phyloP scores from a whole-genome alignment of 2,329 filamentous ascomycete genomes.

The Bretziella fagacearum region DNA sequence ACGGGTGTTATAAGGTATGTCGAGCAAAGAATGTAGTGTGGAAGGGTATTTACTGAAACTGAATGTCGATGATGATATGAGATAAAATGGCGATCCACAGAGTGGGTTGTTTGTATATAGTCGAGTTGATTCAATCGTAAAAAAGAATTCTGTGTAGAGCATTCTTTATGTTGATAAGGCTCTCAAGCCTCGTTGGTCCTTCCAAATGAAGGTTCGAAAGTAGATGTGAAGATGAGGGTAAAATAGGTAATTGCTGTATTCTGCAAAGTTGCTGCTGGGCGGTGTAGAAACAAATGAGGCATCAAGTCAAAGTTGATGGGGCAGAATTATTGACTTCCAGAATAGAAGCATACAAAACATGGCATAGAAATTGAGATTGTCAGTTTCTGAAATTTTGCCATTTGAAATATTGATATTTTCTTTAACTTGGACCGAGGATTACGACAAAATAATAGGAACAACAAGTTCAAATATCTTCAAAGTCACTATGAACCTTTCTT shows the following conservation, averaged over 20 bases:
- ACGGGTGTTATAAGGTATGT: neutral
- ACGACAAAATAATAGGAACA: neutral
- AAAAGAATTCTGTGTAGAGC: neutral
- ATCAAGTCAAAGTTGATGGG: neutral
- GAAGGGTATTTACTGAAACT: neutral
- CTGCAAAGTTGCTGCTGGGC: neutral
- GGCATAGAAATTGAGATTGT: neutral
- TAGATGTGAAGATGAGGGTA: neutral
- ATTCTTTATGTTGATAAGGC: neutral
- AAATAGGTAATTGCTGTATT: neutral
- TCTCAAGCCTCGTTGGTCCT: constrained; percentile 4
- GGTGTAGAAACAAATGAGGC: neutral
- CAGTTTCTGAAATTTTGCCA: neutral
- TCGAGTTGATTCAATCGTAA: no score
- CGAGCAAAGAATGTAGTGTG: neutral
- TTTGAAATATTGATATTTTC: no score
- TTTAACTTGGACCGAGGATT: no score
- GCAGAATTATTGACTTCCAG: no score
- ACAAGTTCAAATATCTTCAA: neutral
- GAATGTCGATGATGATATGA: neutral
- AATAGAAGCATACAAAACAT: no score
- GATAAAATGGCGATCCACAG: neutral
- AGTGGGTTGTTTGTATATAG: no score
- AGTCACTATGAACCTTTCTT: no score
- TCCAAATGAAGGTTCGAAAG: neutral